phyloP scores from a whole-genome alignment of 1,139 yeast species.

The Debaryomyces nepalensis region DNA sequence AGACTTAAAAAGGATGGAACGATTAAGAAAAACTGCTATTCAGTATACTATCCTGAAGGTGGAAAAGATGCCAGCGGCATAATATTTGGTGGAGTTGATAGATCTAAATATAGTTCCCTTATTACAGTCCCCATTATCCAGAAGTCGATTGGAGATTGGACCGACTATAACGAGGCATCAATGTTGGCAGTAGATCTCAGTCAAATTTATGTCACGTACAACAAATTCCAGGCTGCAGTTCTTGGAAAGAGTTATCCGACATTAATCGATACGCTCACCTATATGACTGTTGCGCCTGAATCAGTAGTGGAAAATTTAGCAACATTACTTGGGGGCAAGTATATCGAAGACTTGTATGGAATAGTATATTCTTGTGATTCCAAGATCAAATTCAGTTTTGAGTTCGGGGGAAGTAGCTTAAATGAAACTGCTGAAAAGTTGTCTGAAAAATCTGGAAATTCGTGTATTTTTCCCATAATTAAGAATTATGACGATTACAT shows the following conservation, averaged over 20 bases:
- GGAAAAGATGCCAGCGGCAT: slow-evolving; percentile 4
- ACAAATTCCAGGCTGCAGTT: slow-evolving; percentile 1
- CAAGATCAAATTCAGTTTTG: slow-evolving; percentile 7
- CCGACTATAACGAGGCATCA: slow-evolving; percentile 9
- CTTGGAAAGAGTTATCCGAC: slow-evolving; percentile 14
- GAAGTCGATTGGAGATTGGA: slow-evolving; percentile 11
- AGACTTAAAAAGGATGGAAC: slow-evolving; percentile 11
- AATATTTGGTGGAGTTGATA: slow-evolving; percentile 16
- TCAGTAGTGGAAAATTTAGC: slow-evolving; percentile 11
- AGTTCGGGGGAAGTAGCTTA: slow-evolving; percentile 9
- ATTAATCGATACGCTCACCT: slow-evolving; percentile 14
- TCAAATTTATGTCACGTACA: slow-evolving; percentile 10
- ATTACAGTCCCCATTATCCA: slow-evolving; percentile 14
- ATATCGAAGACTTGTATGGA: slow-evolving; percentile 1
- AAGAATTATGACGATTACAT: slow-evolving; percentile 12
- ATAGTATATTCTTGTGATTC: slow-evolving; percentile 11
- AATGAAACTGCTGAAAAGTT: background rate
- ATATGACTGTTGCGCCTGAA: slow-evolving; percentile 11
- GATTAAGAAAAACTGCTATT: slow-evolving; percentile 12
- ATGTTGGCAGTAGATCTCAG: slow-evolving; percentile 13
- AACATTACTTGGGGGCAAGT: slow-evolving; percentile 11
- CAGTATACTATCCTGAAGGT: slow-evolving; percentile 12
- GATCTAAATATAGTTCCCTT: slow-evolving; percentile 12
- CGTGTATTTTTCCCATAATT: slow-evolving; percentile 12
- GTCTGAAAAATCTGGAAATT: slow-evolving; percentile 8